Base-by-base conservation (phyloP, 2,329 filamentous ascomycete species). In the Delphinella strobiligena region DNA sequence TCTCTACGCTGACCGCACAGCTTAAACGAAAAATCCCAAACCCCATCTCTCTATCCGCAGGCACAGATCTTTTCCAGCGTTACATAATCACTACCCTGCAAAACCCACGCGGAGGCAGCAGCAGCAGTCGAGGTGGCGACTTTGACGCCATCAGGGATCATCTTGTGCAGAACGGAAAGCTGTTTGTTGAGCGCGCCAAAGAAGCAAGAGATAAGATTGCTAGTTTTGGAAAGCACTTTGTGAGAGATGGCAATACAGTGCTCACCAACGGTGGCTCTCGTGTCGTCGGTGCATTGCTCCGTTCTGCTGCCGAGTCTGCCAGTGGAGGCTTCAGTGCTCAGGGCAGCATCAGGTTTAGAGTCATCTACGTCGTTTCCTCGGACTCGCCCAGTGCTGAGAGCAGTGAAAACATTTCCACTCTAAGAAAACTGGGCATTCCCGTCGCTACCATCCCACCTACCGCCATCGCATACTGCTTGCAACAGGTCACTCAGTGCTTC, bases 31-130 rank as follows among this genome's bases (percentile, higher is more conserved):
- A 79, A 15, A 81, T 93, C 38, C 72, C 81, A 5, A 96, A 98
- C 63, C 84, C 88, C 11, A 84, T 96, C 41, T 89, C 88, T 4
- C 76, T 96, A 12, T 87, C 84, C 36, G 91, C 93, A 40, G 91
- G 91, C 53, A 94, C 88, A 44, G 88, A 95, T 60, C 77, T 96
- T 43, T 96, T 98, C 69, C 83, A 91, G 59, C 82, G 89, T 58
- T 96, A 93, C 63, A 76, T 98, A 51, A 81, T 94, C 53, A 78
- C 79, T 41, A 86, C 73, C 15, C 60, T 80, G 51, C 72, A 78
- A 57, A 61, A 70, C 45, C 67, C 73, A 12, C 41, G 35, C 4
- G 29, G 33, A 14, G 36, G 41, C n/a, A 18, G 30, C 27, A 54
- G 55, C 31, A 36, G 38, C 33, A 33, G 45, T 22, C 56, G 68